Conservation (phyloP, 2,329 filamentous ascomycete species). For the Huntiella bhutanensis region DNA sequence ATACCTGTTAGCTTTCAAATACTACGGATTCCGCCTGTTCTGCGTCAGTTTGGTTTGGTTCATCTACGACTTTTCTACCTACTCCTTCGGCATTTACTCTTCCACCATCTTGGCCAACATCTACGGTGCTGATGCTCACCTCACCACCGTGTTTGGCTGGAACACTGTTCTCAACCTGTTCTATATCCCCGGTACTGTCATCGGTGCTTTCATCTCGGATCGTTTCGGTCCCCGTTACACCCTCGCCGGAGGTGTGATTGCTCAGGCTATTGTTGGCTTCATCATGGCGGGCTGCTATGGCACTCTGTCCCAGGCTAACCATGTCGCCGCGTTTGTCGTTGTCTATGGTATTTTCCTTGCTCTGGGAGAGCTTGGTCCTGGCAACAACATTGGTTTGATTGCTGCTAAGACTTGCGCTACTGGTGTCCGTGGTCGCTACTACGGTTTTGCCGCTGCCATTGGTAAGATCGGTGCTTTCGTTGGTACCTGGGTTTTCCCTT, state of each 20-base stretch:
- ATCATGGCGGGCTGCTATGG: conserved; percentile 70
- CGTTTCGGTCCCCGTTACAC: conserved; percentile 60
- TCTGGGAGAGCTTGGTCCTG: conserved; percentile 46
- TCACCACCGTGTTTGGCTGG: conserved; percentile 74
- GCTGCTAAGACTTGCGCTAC: conserved; percentile 80
- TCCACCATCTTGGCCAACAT: conserved; percentile 52
- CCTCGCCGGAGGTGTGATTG: conserved; percentile 47
- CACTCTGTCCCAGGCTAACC: conserved; percentile 39
- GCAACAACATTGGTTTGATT: conserved; percentile 77
- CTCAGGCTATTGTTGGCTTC: conserved; percentile 66
- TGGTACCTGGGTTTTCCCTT: conserved; percentile 64
- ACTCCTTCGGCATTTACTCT: conserved; percentile 74
- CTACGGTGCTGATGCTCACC: conserved; percentile 28
- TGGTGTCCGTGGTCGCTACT: conserved; percentile 59
- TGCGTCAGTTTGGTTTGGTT: conserved; percentile 67
- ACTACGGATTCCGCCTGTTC: conserved; percentile 55
- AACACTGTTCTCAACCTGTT: conserved; percentile 77
- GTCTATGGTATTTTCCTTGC: conserved; percentile 22
- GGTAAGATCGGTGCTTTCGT: conserved; percentile 73
- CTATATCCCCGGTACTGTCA: conserved; percentile 65
- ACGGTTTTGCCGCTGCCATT: conserved; percentile 50
- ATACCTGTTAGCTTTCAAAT: conserved; percentile 36
- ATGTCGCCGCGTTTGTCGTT: conserved; percentile 21
- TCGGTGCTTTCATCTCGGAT: conserved; percentile 62
- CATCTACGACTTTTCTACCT: conserved; percentile 67